Base-by-base conservation (phyloP, 2,329 filamentous ascomycete genomes). In the Teratosphaeria zuluensis region DNA sequence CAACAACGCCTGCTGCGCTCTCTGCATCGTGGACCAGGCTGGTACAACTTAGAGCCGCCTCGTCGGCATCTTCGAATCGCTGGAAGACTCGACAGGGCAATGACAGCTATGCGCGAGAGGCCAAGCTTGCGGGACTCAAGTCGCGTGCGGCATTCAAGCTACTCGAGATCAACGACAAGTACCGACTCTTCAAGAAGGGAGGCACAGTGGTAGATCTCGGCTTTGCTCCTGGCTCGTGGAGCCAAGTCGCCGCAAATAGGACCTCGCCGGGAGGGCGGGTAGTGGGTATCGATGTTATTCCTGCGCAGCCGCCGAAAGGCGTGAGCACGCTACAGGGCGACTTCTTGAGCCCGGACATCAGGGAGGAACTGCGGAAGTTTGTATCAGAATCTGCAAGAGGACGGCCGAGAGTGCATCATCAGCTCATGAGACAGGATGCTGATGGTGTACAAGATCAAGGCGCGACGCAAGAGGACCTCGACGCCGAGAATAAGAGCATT, bases 281-380 rank as follows among this genome's bases (percentile, higher is more conserved):
- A 12, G 78, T 99, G 31, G 95, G 94, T 11, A 92, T 99, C 68
- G 94, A 99, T 72, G 82, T 99, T 56, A 90, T 99, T 64, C 94
- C 94, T 4, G 90, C 91, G 0, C 88, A 92, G 71, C 92, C 95
- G 4, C 94, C 94, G 0, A 85, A 83, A 68, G 94, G 94, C 24
- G 91, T 95, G n/a, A 92, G 89, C 31, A 90, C 90, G 1, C 91
- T 99, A 59, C 94, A 99, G 74, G 94, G 95, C 54, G 89, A 99
- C 72, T 97, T 99, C 65, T 78, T 97, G 48, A 88, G 86, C 5
- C 81, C 84, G 0, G 74, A 76, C 1, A 86, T 96, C n/a, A 88
- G 88, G 72, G 81, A 78, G 24, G 83, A 92, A 72, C 86, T 96
- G 46, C 86, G 87, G 71, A 80, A 84, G 4, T 94, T 92, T 69